Evolutionary conservation across 306 rosid species (phyloP).

Genomic region (Lupinus albus): DNA sequence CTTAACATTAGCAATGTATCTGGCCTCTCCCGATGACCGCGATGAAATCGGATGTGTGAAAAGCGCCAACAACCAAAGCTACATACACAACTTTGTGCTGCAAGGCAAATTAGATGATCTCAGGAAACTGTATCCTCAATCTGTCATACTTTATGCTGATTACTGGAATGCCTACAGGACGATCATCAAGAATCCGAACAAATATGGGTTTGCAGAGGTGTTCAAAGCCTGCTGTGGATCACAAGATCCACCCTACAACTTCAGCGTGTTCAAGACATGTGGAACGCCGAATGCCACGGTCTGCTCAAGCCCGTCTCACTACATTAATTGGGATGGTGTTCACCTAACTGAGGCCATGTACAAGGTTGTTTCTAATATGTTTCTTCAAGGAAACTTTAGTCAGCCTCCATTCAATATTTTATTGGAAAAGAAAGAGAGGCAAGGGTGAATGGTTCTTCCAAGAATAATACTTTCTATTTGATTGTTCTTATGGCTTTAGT

Average conservation of each 20-base stretch:
- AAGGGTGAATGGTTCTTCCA: conserved; percentile 39
- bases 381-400: conserved; percentile 62
- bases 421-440: conserved; percentile 57
- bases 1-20: conserved; percentile 65
- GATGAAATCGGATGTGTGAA: conserved; percentile 80
- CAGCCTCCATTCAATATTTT: conserved; percentile 70
- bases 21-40: conserved; percentile 62
- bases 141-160: conserved; percentile 73
- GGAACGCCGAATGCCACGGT: conserved; percentile 60
- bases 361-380: conserved; percentile 68
- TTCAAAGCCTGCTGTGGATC: conserved; percentile 81
- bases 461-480: background rate
- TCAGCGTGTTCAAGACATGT: conserved; percentile 54
- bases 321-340: conserved; percentile 96
- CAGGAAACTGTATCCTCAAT: conserved; percentile 62
- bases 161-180: conserved; percentile 71
- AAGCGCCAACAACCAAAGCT: conserved; percentile 63
- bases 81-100: conserved; percentile 58
- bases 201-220: conserved; percentile 62
- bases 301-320: conserved; percentile 64
- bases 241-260: conserved; percentile 75
- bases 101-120: conserved; percentile 54
- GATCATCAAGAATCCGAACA: conserved; percentile 57
- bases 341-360: conserved; percentile 97
- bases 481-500: conserved; percentile 9